Evolutionary conservation across 2,329 filamentous ascomycete genomes (phyloP).

Genomic region (Coniochaeta hoffmannii): DNA sequence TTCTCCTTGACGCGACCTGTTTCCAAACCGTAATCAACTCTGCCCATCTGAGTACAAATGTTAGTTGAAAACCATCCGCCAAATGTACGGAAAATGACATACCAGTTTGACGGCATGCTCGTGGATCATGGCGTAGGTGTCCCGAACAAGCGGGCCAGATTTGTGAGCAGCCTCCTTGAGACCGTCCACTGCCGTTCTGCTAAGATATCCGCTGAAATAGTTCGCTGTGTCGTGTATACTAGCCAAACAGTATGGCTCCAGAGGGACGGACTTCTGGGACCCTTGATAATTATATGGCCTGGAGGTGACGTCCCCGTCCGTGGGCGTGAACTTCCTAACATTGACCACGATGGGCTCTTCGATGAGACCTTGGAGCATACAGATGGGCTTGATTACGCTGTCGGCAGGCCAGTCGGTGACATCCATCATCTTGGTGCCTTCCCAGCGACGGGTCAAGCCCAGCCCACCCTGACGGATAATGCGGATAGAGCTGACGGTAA

Average conservation of each 20-base stretch:
- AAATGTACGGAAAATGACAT: constrained; percentile 9
- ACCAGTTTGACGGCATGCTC: constrained; percentile 10
- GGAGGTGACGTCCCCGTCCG: constrained; percentile 26
- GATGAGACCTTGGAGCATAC: constrained; percentile 27
- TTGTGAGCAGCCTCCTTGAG: constrained; percentile 19
- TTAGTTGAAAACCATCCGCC: not conserved
- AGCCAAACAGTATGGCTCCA: constrained; percentile 33
- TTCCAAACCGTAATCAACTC: not conserved
- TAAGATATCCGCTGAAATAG: constrained; percentile 28
- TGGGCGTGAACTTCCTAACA: constrained; percentile 34
- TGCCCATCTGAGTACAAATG: not conserved
- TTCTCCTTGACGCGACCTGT: constrained; percentile 15
- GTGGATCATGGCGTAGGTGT: constrained; percentile 20
- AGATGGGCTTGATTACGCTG: constrained; percentile 22
- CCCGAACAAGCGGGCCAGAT: constrained; percentile 17
- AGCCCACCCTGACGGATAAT: constrained; percentile 36
- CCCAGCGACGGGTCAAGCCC: constrained; percentile 35
- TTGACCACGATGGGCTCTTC: constrained; percentile 25
- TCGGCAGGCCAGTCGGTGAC: constrained; percentile 26
- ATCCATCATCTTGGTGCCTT: constrained; percentile 31
- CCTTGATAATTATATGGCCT: constrained; percentile 29
- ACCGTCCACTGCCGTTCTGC: constrained; percentile 16
- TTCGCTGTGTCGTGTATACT: constrained; percentile 26
- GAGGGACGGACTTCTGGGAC: constrained; percentile 15
- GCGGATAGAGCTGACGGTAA: constrained; percentile 30